Evolutionary conservation across 2,329 filamentous ascomycete genomes (phyloP), one percentile per base, ranked within the genome.

Genomic region (Shiraia sp.): DNA sequence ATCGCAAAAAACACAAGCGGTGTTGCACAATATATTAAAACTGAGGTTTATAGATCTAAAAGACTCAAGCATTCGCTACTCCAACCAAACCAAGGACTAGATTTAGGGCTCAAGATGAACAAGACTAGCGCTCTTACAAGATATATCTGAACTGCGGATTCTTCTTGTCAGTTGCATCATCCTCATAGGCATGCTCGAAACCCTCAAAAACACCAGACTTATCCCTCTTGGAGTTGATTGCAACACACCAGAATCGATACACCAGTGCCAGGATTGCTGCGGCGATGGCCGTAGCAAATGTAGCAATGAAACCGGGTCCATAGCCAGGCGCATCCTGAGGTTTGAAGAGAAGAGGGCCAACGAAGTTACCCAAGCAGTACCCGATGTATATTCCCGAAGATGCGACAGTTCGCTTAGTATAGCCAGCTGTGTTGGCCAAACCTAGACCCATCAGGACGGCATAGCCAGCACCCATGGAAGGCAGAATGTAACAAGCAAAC

Each of bases 151-250:
- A 53, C 25, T 55, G 52, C 10, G 52, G 52, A 29, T 53, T 55
- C 40, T 55, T 47, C 27, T 34, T 39, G 47, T 79, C 75, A 6
- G 75, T 78, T 27, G 76, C 58, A 48, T 78, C 75, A 53, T 79
- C 75, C 37, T 79, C 74, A 40, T 75, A 79, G 1, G 76, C 76
- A 55, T 79, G 70, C 41, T 79, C 76, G 34, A 73, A 79, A 1
- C 67, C 75, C 53, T 79, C 76, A 6, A 65, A 39, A 10, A 64
- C 66, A 6, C 73, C 73, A 2, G 67, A 51, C 35, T 57, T 58
- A 45, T 78, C 74, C 16, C 74, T 66, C 40, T 59, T 65, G 9
- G 57, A 62, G 45, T 79, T 78, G 12, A 74, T 66, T 60, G 59
- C 65, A 7, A 73, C 57, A 45, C 74, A 77, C n/a, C 75, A 47